Percentiles rank a stretch among this genome's conserved stretches.
phyloP scores from a whole-genome alignment of 1,284 basidiomycete genomes.

The Kalmanozyma brasiliensis region DNA sequence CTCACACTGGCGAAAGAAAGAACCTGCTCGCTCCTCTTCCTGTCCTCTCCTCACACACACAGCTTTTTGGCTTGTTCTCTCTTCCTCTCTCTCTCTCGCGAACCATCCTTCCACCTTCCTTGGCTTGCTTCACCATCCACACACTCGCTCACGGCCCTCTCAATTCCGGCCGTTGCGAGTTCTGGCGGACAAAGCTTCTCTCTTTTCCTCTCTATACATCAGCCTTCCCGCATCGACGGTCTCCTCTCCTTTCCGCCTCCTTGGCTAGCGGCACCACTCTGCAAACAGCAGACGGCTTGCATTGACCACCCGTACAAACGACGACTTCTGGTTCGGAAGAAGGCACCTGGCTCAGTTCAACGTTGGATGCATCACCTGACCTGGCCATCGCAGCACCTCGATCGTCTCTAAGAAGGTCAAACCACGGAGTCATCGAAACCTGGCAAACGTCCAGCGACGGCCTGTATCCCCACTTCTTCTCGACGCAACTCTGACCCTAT shows the following conservation, averaged over 20 bases:
- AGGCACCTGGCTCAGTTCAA: background rate
- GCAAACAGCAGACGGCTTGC: no score
- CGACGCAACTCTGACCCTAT: no score
- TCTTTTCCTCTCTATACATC: background rate
- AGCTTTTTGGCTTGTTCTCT: no score
- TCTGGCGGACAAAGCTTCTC: background rate
- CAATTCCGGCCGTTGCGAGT: no score
- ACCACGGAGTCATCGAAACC: background rate
- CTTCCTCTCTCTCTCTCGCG: background rate
- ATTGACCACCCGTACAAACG: no score
- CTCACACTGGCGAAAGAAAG: no score
- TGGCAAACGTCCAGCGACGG: no score
- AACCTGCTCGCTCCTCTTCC: no score
- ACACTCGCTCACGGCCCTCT: background rate
- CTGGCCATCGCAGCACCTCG: background rate
- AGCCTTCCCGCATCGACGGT: background rate
- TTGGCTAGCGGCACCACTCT: background rate
- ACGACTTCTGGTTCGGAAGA: no score
- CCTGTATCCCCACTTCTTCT: no score
- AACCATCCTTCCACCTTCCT: background rate
- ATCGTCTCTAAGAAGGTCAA: no score
- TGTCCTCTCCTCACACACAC: background rate
- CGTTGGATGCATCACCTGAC: background rate
- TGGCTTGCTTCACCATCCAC: conserved; percentile 5
- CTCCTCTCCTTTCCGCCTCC: background rate